Conservation (phyloP, 768 basidiomycete genomes). For the Mycena vitilis region DNA sequence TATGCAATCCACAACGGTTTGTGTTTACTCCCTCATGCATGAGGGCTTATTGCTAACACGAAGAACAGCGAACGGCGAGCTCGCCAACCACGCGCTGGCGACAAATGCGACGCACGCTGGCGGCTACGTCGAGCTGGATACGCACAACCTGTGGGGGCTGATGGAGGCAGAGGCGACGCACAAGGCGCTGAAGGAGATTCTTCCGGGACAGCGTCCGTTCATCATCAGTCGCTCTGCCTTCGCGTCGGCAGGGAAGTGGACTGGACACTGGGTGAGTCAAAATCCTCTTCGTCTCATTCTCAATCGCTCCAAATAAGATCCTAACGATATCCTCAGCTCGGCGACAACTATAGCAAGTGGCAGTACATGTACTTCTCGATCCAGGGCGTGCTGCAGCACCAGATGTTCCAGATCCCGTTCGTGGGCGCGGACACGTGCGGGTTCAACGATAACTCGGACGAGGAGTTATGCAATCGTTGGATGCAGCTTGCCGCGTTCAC, state of each 20-base stretch:
- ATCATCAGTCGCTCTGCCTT: constrained; percentile 78
- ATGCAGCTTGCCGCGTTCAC: constrained; percentile 88
- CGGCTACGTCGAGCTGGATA: constrained; percentile 73
- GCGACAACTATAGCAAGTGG: constrained; percentile 85
- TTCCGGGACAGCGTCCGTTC: constrained; percentile 75
- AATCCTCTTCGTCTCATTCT: background rate
- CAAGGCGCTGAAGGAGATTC: constrained; percentile 63
- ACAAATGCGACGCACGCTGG: constrained; percentile 78
- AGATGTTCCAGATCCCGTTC: constrained; percentile 86
- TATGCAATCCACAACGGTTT: constrained; percentile 81
- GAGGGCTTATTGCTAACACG: constrained; percentile 5
- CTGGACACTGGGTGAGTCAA: constrained; percentile 73
- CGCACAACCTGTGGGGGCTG: constrained; percentile 77
- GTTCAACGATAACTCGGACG: constrained; percentile 77
- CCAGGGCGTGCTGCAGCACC: constrained; percentile 85
- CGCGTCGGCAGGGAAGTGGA: constrained; percentile 75
- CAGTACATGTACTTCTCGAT: constrained; percentile 76
- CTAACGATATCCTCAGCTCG: constrained; percentile 57
- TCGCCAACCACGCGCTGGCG: constrained; percentile 69
- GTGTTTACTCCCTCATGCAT: constrained; percentile 24
- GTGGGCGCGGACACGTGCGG: constrained; percentile 86
- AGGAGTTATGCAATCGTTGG: constrained; percentile 88
- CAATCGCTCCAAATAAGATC: background rate
- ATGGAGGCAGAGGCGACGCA: constrained; percentile 79
- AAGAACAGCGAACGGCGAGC: constrained; percentile 57